Evolutionary conservation across 2,329 filamentous ascomycete species (phyloP).

Genomic region (Arthrobotrys pseudoclavata): DNA sequence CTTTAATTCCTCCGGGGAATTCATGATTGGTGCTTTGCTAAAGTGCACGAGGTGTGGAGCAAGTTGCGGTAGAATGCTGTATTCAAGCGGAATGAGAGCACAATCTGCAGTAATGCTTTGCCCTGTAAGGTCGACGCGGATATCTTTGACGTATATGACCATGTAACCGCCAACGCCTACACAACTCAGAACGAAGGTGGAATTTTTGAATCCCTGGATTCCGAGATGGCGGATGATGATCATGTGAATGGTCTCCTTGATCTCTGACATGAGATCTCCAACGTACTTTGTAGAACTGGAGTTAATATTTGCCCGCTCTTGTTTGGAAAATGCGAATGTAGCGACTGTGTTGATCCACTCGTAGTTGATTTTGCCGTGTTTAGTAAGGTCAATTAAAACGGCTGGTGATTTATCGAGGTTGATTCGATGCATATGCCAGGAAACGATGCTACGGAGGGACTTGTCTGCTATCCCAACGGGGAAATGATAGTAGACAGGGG

Average conservation of each 20-base stretch:
- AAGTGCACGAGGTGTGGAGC: constrained; percentile 69
- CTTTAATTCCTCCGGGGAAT: constrained; percentile 69
- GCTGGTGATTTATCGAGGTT: constrained; percentile 52
- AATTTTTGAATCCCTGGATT: constrained; percentile 48
- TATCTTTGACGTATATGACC: constrained; percentile 69
- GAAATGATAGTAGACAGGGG: constrained; percentile 14
- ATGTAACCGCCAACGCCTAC: constrained; percentile 42
- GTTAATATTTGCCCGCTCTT: constrained; percentile 58
- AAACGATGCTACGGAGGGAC: not conserved
- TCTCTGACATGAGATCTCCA: constrained; percentile 54
- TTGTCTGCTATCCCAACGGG: constrained; percentile 12
- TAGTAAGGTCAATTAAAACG: constrained; percentile 37
- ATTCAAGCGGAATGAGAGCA: constrained; percentile 76
- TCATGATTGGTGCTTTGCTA: constrained; percentile 71
- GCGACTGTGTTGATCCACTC: constrained; percentile 49
- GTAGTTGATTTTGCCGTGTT: constrained; percentile 4
- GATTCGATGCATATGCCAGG: constrained; percentile 35
- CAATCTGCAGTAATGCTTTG: constrained; percentile 72
- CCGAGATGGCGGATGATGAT: constrained; percentile 61
- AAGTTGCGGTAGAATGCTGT: constrained; percentile 71
- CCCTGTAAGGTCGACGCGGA: constrained; percentile 71
- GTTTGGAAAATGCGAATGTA: constrained; percentile 58
- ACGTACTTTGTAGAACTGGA: not conserved
- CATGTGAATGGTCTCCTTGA: constrained; percentile 63
- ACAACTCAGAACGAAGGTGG: constrained; percentile 59